Base-by-base conservation (phyloP, 2,329 filamentous ascomycete genomes). In the Stachybotrys echinatus region DNA sequence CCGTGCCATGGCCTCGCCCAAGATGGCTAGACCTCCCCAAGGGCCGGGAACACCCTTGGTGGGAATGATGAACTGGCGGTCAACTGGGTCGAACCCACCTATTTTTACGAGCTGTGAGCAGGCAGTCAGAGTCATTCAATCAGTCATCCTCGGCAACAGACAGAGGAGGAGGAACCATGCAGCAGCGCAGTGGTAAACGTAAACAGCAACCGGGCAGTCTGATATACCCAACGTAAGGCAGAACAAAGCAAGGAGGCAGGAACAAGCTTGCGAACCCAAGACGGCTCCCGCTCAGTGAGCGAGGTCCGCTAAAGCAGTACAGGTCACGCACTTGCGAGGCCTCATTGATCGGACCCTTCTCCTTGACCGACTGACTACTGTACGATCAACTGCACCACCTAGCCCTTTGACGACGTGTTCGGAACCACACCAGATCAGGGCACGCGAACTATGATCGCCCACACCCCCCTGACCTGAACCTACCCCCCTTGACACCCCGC, bases 51-150 rank as follows among this genome's bases (percentile, higher is more conserved):
- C 18, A 45, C 18, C 43, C 43, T 45, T 45, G 43, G 43, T 27
- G 43, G 21, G 8, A 45, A 17, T 45, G 43, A 34, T 31, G 43
- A 45, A 45, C 43, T 45, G 23, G 43, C 43, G 43, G 43, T 45
- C 43, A 45, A 45, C 17, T 40, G 38, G 17, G 27, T 14, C 27
- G 14, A 34, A 14, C 14, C 27, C 27, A n/a, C n/a, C n/a, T n/a
- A n/a, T 34, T 34, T 14, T 14, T 34, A 5, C 14, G 27, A 34
- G 5, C 27, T 5, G 14, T 14, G 27, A 34, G 10, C 27, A 34
- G 14, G 27, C 27, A 34, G 27, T 5, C 27, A 10, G 3, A 14
- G 27, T 34, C 10, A 14, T 8, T n/a, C n/a, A n/a, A n/a, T n/a
- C n/a, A n/a, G n/a, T n/a, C n/a, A n/a, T n/a, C n/a, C n/a, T n/a